Conservation (phyloP, 2,329 filamentous ascomycete species). For the Ophiognomonia clavigignenti-juglandacearum region DNA sequence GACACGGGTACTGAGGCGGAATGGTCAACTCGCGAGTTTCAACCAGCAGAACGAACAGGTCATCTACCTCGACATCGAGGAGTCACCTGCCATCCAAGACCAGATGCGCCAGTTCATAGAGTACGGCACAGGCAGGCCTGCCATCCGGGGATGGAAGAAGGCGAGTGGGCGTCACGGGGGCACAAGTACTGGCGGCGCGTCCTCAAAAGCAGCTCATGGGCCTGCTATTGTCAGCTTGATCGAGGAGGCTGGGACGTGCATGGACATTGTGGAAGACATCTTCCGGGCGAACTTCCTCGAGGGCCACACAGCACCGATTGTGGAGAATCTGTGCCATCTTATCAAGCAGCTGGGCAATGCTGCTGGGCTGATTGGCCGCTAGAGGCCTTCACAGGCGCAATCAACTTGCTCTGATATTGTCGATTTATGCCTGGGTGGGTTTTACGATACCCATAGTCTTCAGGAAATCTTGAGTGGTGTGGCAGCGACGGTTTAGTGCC, state of each 20-base stretch:
- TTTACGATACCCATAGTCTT: too few relatives aligned
- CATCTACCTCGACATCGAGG: slow-evolving; percentile 52
- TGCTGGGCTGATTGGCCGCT: slow-evolving; percentile 26
- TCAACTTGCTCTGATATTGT: too few relatives aligned
- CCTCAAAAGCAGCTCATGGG: slow-evolving; percentile 10
- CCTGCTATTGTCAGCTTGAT: slow-evolving; percentile 33
- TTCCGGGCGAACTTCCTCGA: slow-evolving; percentile 47
- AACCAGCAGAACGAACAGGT: slow-evolving; percentile 30
- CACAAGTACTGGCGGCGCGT: neutral
- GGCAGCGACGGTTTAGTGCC: too few relatives aligned
- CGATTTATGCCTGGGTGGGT: too few relatives aligned
- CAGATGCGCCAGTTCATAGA: slow-evolving; percentile 52
- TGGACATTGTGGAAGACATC: slow-evolving; percentile 53
- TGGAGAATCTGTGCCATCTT: slow-evolving; percentile 62
- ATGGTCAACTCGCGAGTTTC: slow-evolving; percentile 24
- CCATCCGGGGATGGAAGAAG: slow-evolving; percentile 35
- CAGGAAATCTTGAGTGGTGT: too few relatives aligned
- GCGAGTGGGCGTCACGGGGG: slow-evolving; percentile 11
- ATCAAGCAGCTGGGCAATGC: slow-evolving; percentile 56
- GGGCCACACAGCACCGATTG: slow-evolving; percentile 51
- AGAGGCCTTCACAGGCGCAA: too few relatives aligned
- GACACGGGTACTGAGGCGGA: slow-evolving; percentile 30
- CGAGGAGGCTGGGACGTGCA: slow-evolving; percentile 52
- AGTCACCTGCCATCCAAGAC: slow-evolving; percentile 30
- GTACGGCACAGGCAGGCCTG: slow-evolving; percentile 49